Base-by-base conservation (phyloP, 106 monocot genomes). In the Dioscorea dumetorum region DNA sequence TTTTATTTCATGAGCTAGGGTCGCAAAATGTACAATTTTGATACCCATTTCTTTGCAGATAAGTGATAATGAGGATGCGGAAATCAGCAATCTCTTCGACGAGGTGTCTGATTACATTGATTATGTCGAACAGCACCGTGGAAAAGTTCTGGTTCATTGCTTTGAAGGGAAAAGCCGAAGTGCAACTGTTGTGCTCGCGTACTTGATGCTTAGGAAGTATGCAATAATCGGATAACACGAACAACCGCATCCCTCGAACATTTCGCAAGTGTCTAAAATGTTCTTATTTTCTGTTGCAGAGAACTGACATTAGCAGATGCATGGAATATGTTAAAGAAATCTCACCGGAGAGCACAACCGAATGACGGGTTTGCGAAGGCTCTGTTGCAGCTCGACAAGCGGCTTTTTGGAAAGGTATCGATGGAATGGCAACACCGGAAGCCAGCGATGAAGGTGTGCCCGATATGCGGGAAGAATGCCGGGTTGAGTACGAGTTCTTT, bases 91-190 rank as follows among this genome's bases (percentile, higher is more conserved):
- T 21, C 73, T 99, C 67, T 92, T 99, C 69, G 84, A 81, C 28
- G 89, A 83, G 56, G 87, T 84, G 12, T 87, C 71, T 20, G 78
- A 84, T 75, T 99, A 74, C 66, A 90, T 99, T 12, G 89, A 84
- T 67, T 18, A 72, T 48, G 87, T 87, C 17, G 92, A 74, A 22
- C 59, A 66, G 17, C 67, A 49, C 0, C 78, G 87, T 15, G 81
- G 92, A 33, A 97, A 87, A 66, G 77, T 99, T 62, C 60, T 99
- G 48, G 89, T 99, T 20, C 97, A 99, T 64, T 99, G 97, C 66
- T 99, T 99, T 48, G 97, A 99, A 82, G 97, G 97, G 22, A 82
- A 80, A 79, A 99, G 97, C 58, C 89, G 97, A 52, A 97, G 97
- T 60, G 86, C 92, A 15, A 92, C 97, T 4, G 61, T 92, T 16